A percentile compares a stretch with the other conserved stretches of the same genome.
phyloP scores from a whole-genome alignment of 345 rosid genomes.

The Rhodomyrtus tomentosa region DNA sequence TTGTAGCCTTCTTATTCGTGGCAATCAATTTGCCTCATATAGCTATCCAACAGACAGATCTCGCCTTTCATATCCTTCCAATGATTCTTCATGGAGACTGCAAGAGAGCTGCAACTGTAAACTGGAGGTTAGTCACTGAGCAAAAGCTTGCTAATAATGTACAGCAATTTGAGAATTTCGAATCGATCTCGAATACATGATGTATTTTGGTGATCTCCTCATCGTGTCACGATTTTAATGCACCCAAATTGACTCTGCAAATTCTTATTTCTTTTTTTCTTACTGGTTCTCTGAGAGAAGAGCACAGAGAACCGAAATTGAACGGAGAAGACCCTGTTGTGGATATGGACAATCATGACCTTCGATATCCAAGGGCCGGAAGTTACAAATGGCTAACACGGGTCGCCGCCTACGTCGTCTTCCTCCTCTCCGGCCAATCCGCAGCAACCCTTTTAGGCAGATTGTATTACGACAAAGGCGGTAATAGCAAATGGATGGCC shows the following conservation, averaged over 20 bases:
- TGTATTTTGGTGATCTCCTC: background rate
- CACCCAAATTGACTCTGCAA: background rate
- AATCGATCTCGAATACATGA: background rate
- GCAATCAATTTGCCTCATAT: background rate
- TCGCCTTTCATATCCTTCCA: background rate
- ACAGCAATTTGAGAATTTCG: background rate
- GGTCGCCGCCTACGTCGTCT: constrained; percentile 16
- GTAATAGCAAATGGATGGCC: constrained; percentile 59
- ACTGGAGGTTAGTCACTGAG: constrained; percentile 7
- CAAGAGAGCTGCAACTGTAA: constrained; percentile 5
- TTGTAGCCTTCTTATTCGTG: background rate
- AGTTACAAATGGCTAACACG: constrained; percentile 39
- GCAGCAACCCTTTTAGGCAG: constrained; percentile 38
- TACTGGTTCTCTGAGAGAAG: background rate
- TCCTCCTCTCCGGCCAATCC: constrained; percentile 34
- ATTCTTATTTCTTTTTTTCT: background rate
- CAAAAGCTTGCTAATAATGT: background rate
- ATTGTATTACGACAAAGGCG: constrained; percentile 47
- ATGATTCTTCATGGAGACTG: constrained; percentile 6
- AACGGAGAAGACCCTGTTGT: background rate
- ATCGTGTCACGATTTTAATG: background rate
- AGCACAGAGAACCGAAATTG: background rate
- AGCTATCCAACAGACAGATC: background rate
- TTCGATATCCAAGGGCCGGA: constrained; percentile 4
- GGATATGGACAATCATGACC: background rate